phyloP scores from a whole-genome alignment of 2,329 filamentous ascomycete genomes.

The Aspergillus felis region DNA sequence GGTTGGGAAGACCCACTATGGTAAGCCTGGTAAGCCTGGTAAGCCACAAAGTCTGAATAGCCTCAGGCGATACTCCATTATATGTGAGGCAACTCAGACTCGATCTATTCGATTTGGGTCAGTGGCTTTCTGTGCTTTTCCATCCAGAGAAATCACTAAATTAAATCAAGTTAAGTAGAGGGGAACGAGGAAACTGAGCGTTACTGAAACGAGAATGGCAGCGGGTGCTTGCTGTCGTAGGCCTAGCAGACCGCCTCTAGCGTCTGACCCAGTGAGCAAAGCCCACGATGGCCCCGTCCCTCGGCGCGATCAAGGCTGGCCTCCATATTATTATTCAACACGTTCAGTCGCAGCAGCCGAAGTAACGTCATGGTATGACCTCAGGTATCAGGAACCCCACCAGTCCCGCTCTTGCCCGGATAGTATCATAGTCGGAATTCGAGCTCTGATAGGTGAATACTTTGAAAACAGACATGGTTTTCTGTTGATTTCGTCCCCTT shows the following conservation, averaged over 20 bases:
- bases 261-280: neutral
- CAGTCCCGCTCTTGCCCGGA: conserved; percentile 1
- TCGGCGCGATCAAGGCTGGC: conserved; percentile 2
- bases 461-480: neutral
- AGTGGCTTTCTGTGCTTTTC: conserved; percentile 8
- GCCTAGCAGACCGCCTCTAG: conserved; percentile 6
- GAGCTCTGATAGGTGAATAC: neutral
- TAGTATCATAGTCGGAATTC: neutral
- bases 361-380: conserved; percentile 19
- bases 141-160: conserved; percentile 2
- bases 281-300: conserved; percentile 7
- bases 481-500: neutral
- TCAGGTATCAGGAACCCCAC: conserved; percentile 7
- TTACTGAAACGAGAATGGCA: conserved; percentile 7
- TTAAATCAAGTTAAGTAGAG: conserved; percentile 1
- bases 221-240: conserved; percentile 8
- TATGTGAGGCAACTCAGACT: neutral
- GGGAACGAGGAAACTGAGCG: conserved; percentile 1
- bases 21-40: neutral
- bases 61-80: neutral
- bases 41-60: neutral
- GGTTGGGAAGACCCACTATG: neutral
- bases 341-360: conserved; percentile 1
- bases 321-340: neutral
- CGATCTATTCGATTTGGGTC: neutral